Conservation (phyloP, 2,329 filamentous ascomycete species). For the Neospermospora avenae region DNA sequence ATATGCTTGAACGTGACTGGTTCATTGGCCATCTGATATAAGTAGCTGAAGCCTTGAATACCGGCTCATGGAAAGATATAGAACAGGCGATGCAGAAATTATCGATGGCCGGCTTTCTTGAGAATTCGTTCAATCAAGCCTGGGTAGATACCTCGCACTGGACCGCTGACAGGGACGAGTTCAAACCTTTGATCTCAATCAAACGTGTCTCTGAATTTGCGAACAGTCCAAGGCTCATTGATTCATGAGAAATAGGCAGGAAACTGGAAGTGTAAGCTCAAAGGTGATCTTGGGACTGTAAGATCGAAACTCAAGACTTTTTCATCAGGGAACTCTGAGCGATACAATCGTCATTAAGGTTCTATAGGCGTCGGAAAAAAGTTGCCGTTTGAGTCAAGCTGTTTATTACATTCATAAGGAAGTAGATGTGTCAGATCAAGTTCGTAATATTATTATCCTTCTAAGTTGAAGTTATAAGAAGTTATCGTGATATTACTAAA, state of each 20-base stretch:
- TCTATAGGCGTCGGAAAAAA: too few species aligned
- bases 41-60: background rate
- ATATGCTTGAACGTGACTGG: background rate
- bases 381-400: too few species aligned
- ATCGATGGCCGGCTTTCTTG: background rate
- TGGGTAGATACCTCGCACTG: background rate
- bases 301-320: too few species aligned
- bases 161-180: background rate
- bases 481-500: too few species aligned
- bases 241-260: background rate
- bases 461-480: too few species aligned
- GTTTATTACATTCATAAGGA: too few species aligned
- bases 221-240: background rate
- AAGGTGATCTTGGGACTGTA: too few species aligned
- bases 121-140: background rate
- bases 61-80: background rate
- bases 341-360: too few species aligned
- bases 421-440: too few species aligned
- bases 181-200: background rate
- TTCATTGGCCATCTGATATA: background rate
- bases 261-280: background rate
- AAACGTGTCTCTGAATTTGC: background rate
- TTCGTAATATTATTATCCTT: too few species aligned
- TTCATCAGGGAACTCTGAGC: too few species aligned
- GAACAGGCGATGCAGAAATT: background rate